Evolutionary conservation across 768 basidiomycete species (phyloP).

Genomic region (Gloeophyllum trabeum): DNA sequence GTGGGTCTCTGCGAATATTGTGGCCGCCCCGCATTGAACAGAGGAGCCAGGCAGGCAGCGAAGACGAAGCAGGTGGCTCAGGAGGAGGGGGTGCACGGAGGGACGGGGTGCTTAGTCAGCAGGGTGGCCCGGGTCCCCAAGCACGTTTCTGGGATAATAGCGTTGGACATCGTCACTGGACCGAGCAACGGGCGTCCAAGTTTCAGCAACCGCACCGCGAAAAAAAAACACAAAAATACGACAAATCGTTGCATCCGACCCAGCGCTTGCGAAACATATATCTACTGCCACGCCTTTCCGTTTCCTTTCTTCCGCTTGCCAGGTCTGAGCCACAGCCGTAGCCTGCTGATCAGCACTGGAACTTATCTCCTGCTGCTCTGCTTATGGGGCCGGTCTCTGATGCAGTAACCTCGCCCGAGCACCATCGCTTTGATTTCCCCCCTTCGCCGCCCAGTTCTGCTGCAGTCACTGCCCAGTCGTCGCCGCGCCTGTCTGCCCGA

Average conservation of each 20-base stretch:
- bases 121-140: background rate
- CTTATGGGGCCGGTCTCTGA: constrained; percentile 17
- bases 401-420: constrained; percentile 9
- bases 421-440: constrained; percentile 27
- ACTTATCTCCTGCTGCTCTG: constrained; percentile 3
- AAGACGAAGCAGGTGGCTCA: background rate
- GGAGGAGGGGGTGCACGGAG: background rate
- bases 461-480: constrained; percentile 26
- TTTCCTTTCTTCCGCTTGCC: background rate
- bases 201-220: background rate
- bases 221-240: background rate
- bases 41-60: background rate
- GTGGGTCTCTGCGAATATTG: too few relatives aligned
- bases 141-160: background rate
- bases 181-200: background rate
- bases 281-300: background rate
- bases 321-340: background rate
- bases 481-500: constrained; percentile 16
- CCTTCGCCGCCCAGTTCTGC: constrained; percentile 37
- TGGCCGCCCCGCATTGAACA: background rate
- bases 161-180: background rate
- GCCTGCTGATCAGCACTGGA: too few relatives aligned
- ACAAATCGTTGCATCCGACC: background rate
- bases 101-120: background rate
- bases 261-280: background rate